Evolutionary conservation across 495 filamentous ascomycete species (phyloP).

Genomic region (Eremomyces bilateralis): DNA sequence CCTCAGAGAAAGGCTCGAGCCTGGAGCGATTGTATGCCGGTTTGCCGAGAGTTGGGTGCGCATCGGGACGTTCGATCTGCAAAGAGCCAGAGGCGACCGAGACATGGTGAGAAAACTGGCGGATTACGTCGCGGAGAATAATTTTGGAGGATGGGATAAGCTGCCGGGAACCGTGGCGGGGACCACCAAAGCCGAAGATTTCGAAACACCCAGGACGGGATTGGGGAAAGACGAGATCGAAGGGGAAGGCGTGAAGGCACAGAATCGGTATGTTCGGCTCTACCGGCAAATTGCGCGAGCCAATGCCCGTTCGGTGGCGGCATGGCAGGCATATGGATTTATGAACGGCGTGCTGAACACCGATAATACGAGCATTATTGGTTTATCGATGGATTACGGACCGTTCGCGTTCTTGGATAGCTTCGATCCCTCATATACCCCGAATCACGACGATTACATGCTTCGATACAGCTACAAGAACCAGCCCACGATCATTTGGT

Average conservation of each 20-base stretch:
- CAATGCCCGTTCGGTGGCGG: conserved; percentile 75
- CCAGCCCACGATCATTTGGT: conserved; percentile 93
- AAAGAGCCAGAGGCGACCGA: conserved; percentile 61
- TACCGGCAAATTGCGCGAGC: conserved; percentile 73
- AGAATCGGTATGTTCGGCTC: conserved; percentile 70
- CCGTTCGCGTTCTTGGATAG: conserved; percentile 94
- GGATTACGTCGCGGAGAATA: conserved; percentile 66
- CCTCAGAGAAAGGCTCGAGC: conserved; percentile 63
- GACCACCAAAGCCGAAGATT: background rate
- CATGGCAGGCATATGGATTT: conserved; percentile 94
- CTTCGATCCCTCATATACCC: conserved; percentile 85
- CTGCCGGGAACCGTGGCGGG: conserved; percentile 30
- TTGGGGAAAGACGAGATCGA: conserved; percentile 35
- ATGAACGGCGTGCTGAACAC: conserved; percentile 96
- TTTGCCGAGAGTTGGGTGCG: conserved; percentile 86
- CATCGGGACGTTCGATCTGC: conserved; percentile 85
- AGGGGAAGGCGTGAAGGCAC: conserved; percentile 35
- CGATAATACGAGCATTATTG: conserved; percentile 83
- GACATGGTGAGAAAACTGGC: conserved; percentile 46
- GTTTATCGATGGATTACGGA: conserved; percentile 78
- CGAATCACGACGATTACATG: conserved; percentile 84
- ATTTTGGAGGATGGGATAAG: conserved; percentile 63
- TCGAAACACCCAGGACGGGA: background rate
- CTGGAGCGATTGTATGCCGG: conserved; percentile 75
- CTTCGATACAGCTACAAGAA: conserved; percentile 81